Base-by-base conservation (phyloP, 2,329 filamentous ascomycete species). In the Penicillium sp. region DNA sequence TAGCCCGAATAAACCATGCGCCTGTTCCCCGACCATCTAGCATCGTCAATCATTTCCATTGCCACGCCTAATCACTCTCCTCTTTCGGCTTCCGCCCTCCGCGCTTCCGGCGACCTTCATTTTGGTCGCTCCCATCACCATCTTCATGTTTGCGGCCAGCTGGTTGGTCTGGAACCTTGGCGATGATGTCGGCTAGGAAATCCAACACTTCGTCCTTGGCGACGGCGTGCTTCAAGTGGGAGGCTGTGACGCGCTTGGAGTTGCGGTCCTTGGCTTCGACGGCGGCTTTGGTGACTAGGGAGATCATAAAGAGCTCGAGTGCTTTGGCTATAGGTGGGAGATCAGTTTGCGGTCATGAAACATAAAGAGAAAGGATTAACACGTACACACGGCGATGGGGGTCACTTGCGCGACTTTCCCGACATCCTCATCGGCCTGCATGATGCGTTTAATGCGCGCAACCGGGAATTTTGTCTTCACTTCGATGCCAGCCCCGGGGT, bases 391-490 rank as follows among this genome's bases (percentile, higher is more conserved):
- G 21, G 93, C 94, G 50, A 96, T 95, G 13, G 93, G 93, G 0
- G 94, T 97, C 55, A 97, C 94, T 74, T 99, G 94, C 3, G 94
- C 92, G 8, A 99, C 94, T 76, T 99, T 99, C 56, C 94, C 94
- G 0, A 99, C 92, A 70, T 99, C 94, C 68, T 99, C 94, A 68
- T 99, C 94, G 9, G 93, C 93, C 75, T 99, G 94, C 94, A 99
- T 97, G 66, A 99, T 97, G 45, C 94, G 86, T 80, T 99, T 99
- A 78, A 99, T 99, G 56, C 94, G 84, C 12, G 94, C 94, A 26
- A 96, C 96, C 1, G 94, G 94, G 67, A 99, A 99, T 67, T 97
- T 97, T 27, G 93, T 97, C 73, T 85, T 90, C 63, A 99, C 91
- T 36, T 91, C 73, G 75, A 96, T 75, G 72, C 83, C 71, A 75